These are phyloP conservation scores for Starmerella floricola DNA, from an alignment of 805 yeast genomes.

Conservation along the genomic window DNA sequence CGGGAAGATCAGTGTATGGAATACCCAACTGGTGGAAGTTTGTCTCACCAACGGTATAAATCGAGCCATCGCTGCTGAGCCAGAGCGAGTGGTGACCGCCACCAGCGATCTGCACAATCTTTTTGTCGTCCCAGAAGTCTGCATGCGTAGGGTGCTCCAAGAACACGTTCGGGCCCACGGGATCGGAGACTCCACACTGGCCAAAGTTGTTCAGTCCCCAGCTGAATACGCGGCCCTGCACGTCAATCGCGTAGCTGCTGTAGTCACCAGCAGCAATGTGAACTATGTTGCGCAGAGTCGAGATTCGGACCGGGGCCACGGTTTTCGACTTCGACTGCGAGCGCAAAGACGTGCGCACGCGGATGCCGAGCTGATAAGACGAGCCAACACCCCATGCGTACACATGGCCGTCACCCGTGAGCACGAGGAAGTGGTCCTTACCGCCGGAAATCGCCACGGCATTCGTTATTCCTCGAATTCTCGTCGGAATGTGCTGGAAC, in stretches of 20 bases:
- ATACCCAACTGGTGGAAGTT: constrained; percentile 93
- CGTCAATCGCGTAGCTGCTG: constrained; percentile 84
- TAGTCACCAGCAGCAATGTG: constrained; percentile 87
- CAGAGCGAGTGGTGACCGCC: constrained; percentile 94
- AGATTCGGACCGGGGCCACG: constrained; percentile 42
- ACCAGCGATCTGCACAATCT: constrained; percentile 52
- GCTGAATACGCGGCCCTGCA: constrained; percentile 54
- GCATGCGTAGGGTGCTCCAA: constrained; percentile 68
- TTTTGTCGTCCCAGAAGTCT: constrained; percentile 46
- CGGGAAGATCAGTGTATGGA: constrained; percentile 51
- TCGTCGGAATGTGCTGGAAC: constrained; percentile 56
- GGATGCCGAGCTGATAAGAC: constrained; percentile 82
- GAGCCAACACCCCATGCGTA: constrained; percentile 98
- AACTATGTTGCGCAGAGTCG: constrained; percentile 68
- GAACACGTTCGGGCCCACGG: constrained; percentile 53
- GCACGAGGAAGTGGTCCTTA: constrained; percentile 78
- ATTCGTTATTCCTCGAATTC: constrained; percentile 47
- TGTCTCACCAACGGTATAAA: constrained; percentile 78
- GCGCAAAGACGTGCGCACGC: constrained; percentile 34
- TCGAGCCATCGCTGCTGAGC: constrained; percentile 54
- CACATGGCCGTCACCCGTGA: constrained; percentile 74
- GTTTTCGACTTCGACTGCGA: constrained; percentile 42
- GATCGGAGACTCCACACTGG: constrained; percentile 71
- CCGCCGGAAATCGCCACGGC: constrained; percentile 82
- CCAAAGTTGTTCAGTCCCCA: constrained; percentile 98